Base-by-base conservation (phyloP, 106 monocot genomes). In the Iris macrosiphon region DNA sequence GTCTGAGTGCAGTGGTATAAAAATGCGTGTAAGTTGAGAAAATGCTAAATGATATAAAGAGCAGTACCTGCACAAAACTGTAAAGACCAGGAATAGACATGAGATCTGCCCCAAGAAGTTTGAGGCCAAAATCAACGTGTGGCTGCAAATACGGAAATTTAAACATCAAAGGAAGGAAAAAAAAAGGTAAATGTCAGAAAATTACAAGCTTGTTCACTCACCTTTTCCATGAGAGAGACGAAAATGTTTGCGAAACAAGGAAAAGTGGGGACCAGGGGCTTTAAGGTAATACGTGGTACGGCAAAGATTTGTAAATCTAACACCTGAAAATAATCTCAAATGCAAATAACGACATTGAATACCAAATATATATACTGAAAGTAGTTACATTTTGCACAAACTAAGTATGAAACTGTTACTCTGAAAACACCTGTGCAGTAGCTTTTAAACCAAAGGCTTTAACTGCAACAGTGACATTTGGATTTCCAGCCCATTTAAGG, bases 211-310 rank as follows among this genome's bases (percentile, higher is more conserved):
- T 10, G 34, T 35, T 4, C 10, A n/a, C n/a, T 38, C 18, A 81
- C 90, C 85, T 91, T 91, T 34, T 81, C 81, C 81, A 85, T 85
- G 39, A 91, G 82, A 37, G 92, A 87, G 0, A 87, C 71, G 39
- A 62, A 16, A 1, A 86, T 78, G 8, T 77, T 83, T 52, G 79
- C 82, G 73, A 91, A 85, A 63, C 85, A 85, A 43, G 88, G 88
- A 70, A 83, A 89, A 25, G 31, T 59, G 42, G 81, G 82, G 8
- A 87, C 92, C 64, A 92, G 39, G 44, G 87, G 86, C 58, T 83
- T 92, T 62, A 92, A 55, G 38, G 92, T 83, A 48, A 92, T 72
- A 3, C 92, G 72, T 21, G 92, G 92, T 32, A 38, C 26, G 41
- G 76, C 76, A 79, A 86, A 92, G 13, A 87, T 66, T 72, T 92